Evolutionary conservation across 805 yeast genomes (phyloP).

Genomic region (Metschnikowia continentalis): DNA sequence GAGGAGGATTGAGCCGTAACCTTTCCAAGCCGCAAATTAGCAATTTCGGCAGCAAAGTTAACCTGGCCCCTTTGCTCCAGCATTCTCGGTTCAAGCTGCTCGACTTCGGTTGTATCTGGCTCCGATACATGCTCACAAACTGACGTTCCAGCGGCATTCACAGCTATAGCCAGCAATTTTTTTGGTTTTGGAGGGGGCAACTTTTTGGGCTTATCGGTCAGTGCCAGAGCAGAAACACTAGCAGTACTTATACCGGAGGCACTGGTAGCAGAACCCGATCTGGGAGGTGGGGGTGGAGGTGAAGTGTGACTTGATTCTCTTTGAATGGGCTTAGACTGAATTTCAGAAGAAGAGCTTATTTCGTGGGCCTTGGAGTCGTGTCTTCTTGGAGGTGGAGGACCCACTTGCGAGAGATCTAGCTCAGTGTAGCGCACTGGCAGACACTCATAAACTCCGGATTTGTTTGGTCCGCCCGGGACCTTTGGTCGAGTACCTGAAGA

Average conservation of each 20-base stretch:
- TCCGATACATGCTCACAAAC: background rate
- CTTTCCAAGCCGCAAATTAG: slow-evolving; percentile 9
- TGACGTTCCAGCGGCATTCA: slow-evolving; percentile 3
- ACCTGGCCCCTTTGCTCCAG: slow-evolving; percentile 3
- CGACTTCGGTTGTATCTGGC: background rate
- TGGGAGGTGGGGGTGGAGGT: slow-evolving; percentile 10
- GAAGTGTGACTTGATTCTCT: background rate
- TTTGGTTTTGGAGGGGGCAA: slow-evolving; percentile 43
- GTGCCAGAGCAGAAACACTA: background rate
- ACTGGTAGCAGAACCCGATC: slow-evolving; percentile 5
- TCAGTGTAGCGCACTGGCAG: slow-evolving; percentile 21
- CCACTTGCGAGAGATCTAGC: slow-evolving; percentile 35
- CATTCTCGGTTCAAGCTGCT: slow-evolving; percentile 4
- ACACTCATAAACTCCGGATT: background rate
- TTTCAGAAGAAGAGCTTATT: no score
- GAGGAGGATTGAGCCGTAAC: background rate
- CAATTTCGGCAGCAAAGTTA: slow-evolving; percentile 29
- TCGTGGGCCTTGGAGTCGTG: background rate
- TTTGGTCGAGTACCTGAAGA: background rate
- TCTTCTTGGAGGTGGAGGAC: slow-evolving; percentile 45
- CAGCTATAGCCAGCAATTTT: slow-evolving; percentile 16
- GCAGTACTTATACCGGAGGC: background rate
- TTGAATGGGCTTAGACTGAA: no score
- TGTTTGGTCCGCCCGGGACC: background rate
- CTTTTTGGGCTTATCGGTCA: slow-evolving; percentile 19